These are phyloP conservation scores for Lodderomyces pseudojiufengensis DNA, from an alignment of 1,139 yeast species.

Conservation along the genomic window DNA sequence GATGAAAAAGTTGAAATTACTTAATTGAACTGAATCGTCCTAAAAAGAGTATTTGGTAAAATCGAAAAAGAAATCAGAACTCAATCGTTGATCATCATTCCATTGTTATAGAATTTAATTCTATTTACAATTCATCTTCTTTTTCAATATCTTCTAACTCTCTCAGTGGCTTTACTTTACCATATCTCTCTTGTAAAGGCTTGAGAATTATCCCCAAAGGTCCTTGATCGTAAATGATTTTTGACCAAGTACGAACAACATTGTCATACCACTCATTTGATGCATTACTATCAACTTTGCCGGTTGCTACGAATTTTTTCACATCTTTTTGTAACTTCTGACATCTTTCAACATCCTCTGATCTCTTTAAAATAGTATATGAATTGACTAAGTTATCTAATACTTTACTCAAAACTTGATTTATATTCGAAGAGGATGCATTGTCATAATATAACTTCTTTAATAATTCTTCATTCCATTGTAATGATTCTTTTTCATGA, in stretches of 20 bases:
- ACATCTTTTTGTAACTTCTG: constrained; percentile 20
- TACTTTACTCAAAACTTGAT: constrained; percentile 30
- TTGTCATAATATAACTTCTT: constrained; percentile 35
- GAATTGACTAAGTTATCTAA: constrained; percentile 30
- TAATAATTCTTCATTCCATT: constrained; percentile 59
- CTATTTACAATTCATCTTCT: constrained; percentile 25
- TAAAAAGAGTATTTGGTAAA: too few species aligned
- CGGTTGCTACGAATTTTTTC: background rate
- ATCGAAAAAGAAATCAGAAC: too few species aligned
- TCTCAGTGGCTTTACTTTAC: constrained; percentile 29
- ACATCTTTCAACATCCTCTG: constrained; percentile 27
- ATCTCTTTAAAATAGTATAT: constrained; percentile 29
- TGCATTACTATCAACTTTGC: constrained; percentile 1
- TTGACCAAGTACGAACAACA: constrained; percentile 33
- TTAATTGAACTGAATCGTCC: too few species aligned
- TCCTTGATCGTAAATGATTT: constrained; percentile 38
- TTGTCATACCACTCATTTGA: constrained; percentile 31
- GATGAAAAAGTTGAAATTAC: too few species aligned
- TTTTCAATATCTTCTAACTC: constrained; percentile 44
- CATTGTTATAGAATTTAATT: too few species aligned
- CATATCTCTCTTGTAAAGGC: constrained; percentile 39
- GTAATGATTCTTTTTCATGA: constrained; percentile 48
- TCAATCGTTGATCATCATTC: too few species aligned
- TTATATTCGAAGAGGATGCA: constrained; percentile 25
- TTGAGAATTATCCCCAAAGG: constrained; percentile 45